Evolutionary conservation across 148 eudicot genomes (phyloP).

Genomic region (Salicornia ramosissima): DNA sequence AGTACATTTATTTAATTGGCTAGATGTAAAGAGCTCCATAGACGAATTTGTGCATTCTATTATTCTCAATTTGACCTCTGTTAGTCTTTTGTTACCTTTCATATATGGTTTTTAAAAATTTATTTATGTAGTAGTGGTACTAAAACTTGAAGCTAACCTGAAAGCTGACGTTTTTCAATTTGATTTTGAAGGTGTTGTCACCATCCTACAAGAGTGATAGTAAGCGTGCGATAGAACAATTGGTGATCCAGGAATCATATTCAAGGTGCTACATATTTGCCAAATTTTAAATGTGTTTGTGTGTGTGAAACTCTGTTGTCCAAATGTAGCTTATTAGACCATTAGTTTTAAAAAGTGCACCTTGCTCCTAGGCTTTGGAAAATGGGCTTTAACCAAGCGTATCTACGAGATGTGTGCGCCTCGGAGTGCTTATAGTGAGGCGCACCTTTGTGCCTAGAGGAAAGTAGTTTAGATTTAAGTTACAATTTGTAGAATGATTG

Average conservation of each 20-base stretch:
- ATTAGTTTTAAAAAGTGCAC: no score
- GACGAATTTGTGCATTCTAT: neutral
- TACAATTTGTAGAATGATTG: no score
- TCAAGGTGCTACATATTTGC: constrained; percentile 54
- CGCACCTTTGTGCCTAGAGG: no score
- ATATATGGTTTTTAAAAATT: neutral
- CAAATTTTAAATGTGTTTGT: neutral
- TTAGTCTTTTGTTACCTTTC: neutral
- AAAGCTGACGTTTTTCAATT: constrained; percentile 11
- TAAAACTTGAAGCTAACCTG: neutral
- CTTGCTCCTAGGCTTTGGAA: no score
- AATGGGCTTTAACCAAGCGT: no score
- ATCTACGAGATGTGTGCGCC: no score
- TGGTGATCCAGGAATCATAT: constrained; percentile 62
- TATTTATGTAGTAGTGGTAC: neutral
- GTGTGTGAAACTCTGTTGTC: neutral
- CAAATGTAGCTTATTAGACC: neutral
- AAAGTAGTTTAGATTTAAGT: no score
- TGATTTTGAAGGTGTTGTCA: constrained; percentile 26
- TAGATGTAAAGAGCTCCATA: no score
- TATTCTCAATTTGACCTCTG: neutral
- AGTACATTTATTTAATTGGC: no score
- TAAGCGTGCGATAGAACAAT: constrained; percentile 52
- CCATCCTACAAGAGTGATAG: constrained; percentile 41
- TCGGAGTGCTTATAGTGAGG: no score